Evolutionary conservation across 805 yeast genomes (phyloP).

Genomic region (Candida gorgasii): DNA sequence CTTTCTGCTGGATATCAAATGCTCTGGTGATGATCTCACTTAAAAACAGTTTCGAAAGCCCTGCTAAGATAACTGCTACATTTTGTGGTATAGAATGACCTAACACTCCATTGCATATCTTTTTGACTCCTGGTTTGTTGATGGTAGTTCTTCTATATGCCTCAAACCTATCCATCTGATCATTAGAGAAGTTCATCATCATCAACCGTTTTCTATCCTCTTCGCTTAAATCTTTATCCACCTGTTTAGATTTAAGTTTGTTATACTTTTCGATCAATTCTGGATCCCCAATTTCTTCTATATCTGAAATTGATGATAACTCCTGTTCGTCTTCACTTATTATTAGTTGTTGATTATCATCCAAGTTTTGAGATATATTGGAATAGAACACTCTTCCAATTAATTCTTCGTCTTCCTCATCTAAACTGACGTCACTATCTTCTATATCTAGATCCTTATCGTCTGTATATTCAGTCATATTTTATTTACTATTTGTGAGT

Average conservation of each 20-base stretch:
- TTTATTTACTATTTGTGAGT: neutral
- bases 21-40: conserved; percentile 89
- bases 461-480: conserved; percentile 4
- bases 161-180: conserved; percentile 85
- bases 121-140: conserved; percentile 70
- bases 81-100: conserved; percentile 81
- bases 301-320: conserved; percentile 10
- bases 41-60: conserved; percentile 84
- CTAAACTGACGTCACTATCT: conserved; percentile 43
- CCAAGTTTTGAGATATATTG: conserved; percentile 13
- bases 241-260: conserved; percentile 32
- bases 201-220: conserved; percentile 64
- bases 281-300: conserved; percentile 31
- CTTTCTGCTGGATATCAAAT: conserved; percentile 63
- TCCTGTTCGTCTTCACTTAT: conserved; percentile 27
- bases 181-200: conserved; percentile 72
- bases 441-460: too few relatives aligned
- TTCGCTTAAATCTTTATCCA: conserved; percentile 30
- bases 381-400: conserved; percentile 44
- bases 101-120: conserved; percentile 72
- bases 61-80: conserved; percentile 78
- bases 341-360: conserved; percentile 19
- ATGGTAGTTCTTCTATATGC: conserved; percentile 72
- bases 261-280: conserved; percentile 34
- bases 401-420: conserved; percentile 47